Evolutionary conservation across 495 filamentous ascomycete species (phyloP), one percentile per base, ranked within the genome.

Genomic region (Aspergillus leporis): DNA sequence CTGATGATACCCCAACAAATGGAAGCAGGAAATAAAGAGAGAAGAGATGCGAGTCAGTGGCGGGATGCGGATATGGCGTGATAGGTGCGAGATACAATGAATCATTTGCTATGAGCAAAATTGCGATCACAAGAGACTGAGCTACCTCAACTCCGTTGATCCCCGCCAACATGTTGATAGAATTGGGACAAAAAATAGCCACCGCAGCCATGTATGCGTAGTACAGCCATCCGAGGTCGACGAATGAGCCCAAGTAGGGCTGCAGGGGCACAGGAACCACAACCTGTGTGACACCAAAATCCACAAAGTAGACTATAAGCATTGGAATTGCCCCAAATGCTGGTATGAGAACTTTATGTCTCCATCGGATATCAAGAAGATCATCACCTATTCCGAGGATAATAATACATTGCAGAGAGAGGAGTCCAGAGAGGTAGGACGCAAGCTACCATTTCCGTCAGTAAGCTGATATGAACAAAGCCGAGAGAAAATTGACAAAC

Each of bases 91-190:
- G 68, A 51, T 92, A 83, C 55, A 98, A 78, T 61, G 92, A 92
- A 70, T 98, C 94, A 73, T 98, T 98, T 61, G 91, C 73, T 21
- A 89, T 82, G 53, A 99, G 81, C 25, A 97, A 81, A 36, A 86
- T 70, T 19, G 92, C 93, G 66, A 99, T 94, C 57, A 97, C 87
- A 28, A 98, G 81, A 23, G 92, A 97, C 73, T 99, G 94, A 4
- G 88, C 82, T 49, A 98, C 95, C 71, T 99, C 94, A 61, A 99
- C 92, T 12, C 94, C 94, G 73, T 99, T 99, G 66, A 99, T 90
- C 10, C 94, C 94, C 6, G 94, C 94, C 3, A 98, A 78, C 75
- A 99, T 99, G 78, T 99, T 99, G 81, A 99, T 99, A 69, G 91
- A 90, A 73, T 99, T 98, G 5, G 94, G 92, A 64, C 90, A 93